phyloP scores from a whole-genome alignment of 2,329 filamentous ascomycete genomes.

The Fusarium verrucosum region DNA sequence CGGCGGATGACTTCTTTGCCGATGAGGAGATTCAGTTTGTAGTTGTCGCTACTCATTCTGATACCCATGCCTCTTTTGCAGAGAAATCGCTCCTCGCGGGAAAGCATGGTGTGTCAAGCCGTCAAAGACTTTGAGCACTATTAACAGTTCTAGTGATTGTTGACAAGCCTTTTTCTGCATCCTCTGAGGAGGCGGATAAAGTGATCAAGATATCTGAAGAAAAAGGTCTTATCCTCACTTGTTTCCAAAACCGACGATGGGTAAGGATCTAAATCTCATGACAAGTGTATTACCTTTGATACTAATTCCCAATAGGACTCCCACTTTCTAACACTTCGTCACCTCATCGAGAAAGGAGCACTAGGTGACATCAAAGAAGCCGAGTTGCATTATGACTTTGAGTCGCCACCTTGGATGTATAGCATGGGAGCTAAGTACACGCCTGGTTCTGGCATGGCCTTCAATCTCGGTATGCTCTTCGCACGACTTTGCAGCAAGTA shows the following conservation, averaged over 20 bases:
- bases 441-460: constrained; percentile 54
- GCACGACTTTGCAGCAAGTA: rapidly evolving
- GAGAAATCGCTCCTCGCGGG: constrained; percentile 29
- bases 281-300: rapidly evolving
- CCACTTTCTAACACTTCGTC: constrained; percentile 32
- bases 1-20: constrained; percentile 66
- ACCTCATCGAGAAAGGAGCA: constrained; percentile 22
- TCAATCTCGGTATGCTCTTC: constrained; percentile 49
- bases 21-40: constrained; percentile 69
- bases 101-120: constrained; percentile 26
- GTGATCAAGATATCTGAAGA: constrained; percentile 30
- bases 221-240: constrained; percentile 34
- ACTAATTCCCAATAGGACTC: constrained; percentile 20
- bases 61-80: constrained; percentile 34
- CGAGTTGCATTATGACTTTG: constrained; percentile 71
- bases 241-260: constrained; percentile 40
- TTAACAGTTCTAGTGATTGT: constrained; percentile 26
- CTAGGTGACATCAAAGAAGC: constrained; percentile 69
- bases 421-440: constrained; percentile 47
- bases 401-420: constrained; percentile 52
- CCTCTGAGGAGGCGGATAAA: constrained; percentile 29
- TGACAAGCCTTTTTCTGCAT: constrained; percentile 37
- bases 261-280: background rate
- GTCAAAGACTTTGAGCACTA: rapidly evolving
- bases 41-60: constrained; percentile 54